Percentiles rank a stretch among this genome's conserved stretches.
Conservation (phyloP, 176 grass and related monocot species). For the Puya raimondii region DNA sequence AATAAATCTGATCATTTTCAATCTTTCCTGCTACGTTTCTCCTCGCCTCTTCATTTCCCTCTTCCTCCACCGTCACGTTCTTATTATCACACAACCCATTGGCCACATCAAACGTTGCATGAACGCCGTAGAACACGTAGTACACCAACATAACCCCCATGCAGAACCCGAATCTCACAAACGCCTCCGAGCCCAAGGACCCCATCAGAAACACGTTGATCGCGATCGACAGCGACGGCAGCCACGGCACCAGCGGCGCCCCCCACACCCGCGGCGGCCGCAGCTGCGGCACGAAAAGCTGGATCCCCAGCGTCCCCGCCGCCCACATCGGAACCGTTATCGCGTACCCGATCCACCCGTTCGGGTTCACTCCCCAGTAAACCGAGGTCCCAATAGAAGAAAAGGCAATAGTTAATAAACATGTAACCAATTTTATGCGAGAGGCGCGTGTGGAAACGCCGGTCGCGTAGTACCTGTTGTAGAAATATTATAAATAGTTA, state of each 20-base stretch:
- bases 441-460: background rate
- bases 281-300: slow-evolving; percentile 23
- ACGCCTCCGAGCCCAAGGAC: slow-evolving; percentile 27
- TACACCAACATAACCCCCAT: slow-evolving; percentile 38
- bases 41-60: too few relatives aligned
- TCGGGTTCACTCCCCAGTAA: slow-evolving; percentile 28
- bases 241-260: slow-evolving; percentile 44
- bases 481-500: too few relatives aligned
- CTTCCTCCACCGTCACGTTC: too few relatives aligned
- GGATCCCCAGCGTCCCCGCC: slow-evolving; percentile 25
- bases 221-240: slow-evolving; percentile 36
- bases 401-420: slow-evolving; percentile 18
- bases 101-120: slow-evolving; percentile 47
- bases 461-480: slow-evolving; percentile 20
- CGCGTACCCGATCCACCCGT: slow-evolving; percentile 32
- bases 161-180: slow-evolving; percentile 44
- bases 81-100: background rate
- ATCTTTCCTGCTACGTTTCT: too few relatives aligned
- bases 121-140: slow-evolving; percentile 48
- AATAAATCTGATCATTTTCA: too few relatives aligned
- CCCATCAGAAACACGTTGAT: slow-evolving; percentile 56
- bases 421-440: slow-evolving; percentile 17
- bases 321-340: slow-evolving; percentile 21
- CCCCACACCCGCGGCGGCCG: slow-evolving; percentile 34
- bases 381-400: slow-evolving; percentile 28